These are phyloP conservation scores for Crotalaria pallida DNA, from an alignment of 306 rosid species.

Conservation along the genomic window DNA sequence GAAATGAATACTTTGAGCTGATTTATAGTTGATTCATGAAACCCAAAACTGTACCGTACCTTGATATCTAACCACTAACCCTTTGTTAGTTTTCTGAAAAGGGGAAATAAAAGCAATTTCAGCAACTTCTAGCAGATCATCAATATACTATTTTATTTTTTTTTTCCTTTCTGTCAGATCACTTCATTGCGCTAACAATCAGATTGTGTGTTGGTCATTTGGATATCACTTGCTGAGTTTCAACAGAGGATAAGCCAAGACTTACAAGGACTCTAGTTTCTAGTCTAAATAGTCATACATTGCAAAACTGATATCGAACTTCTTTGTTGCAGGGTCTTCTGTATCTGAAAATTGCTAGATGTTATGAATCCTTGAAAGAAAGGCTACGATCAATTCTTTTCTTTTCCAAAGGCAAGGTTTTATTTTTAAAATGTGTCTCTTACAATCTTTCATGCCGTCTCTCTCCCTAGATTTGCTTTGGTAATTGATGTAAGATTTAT, in stretches of 20 bases:
- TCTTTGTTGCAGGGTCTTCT: constrained; percentile 53
- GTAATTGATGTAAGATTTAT: neutral
- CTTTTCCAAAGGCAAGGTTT: constrained; percentile 57
- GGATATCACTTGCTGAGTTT: neutral
- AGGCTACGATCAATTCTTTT: constrained; percentile 56
- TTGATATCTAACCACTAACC: neutral
- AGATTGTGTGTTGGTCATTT: neutral
- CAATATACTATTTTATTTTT: neutral
- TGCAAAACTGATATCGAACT: neutral
- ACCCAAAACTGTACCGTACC: neutral
- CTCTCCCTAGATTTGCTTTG: neutral
- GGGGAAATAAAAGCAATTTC: neutral
- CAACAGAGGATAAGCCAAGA: neutral
- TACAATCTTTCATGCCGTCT: neutral
- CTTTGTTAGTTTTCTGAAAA: neutral
- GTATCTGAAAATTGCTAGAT: constrained; percentile 59
- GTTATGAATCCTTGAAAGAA: constrained; percentile 53
- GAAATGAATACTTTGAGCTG: neutral
- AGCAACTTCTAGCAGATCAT: neutral
- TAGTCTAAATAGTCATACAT: neutral
- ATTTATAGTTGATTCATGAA: neutral
- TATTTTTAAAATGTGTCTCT: neutral
- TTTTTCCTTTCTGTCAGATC: neutral
- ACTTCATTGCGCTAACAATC: neutral
- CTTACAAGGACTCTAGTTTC: neutral